phyloP scores from a whole-genome alignment of 2,329 filamentous ascomycete species.

The Chaetomiaceae sp. region DNA sequence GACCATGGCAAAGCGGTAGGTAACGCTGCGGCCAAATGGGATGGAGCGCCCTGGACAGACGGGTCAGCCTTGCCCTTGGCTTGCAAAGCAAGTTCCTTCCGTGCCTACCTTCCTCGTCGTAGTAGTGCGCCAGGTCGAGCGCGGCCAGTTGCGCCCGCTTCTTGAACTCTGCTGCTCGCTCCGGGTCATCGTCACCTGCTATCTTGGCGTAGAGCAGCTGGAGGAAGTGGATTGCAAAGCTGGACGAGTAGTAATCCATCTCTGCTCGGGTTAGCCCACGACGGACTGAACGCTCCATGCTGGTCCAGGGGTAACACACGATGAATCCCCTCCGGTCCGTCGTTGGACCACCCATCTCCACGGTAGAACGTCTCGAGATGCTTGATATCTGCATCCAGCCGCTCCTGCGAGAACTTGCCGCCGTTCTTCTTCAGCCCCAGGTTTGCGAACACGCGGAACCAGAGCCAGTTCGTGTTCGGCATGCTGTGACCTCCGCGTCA shows the following conservation, averaged over 20 bases:
- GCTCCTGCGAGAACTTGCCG: constrained; percentile 61
- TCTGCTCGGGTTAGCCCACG: too few relatives aligned
- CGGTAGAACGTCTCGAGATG: constrained; percentile 76
- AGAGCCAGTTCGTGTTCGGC: constrained; percentile 63
- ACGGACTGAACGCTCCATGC: too few relatives aligned
- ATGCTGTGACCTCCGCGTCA: constrained; percentile 49
- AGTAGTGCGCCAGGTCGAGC: constrained; percentile 69
- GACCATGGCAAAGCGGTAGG: constrained; percentile 81
- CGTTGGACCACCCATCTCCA: constrained; percentile 77
- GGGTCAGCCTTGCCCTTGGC: not conserved
- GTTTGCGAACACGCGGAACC: constrained; percentile 82
- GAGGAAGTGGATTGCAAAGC: constrained; percentile 74
- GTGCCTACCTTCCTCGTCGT: constrained; percentile 57
- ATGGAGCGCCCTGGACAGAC: constrained; percentile 48
- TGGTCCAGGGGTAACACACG: constrained; percentile 40
- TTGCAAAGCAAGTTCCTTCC: not conserved
- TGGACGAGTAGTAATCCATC: constrained; percentile 81
- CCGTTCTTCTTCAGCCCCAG: constrained; percentile 70
- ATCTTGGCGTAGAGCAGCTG: constrained; percentile 72
- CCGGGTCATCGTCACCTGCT: constrained; percentile 59
- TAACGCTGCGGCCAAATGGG: constrained; percentile 71
- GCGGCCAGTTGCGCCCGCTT: constrained; percentile 61
- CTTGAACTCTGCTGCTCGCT: constrained; percentile 62
- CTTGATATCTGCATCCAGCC: constrained; percentile 67
- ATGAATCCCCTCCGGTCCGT: constrained; percentile 70